These are phyloP conservation scores for Plicaturopsis crispa DNA, from an alignment of 768 basidiomycete species.

Conservation along the genomic window DNA sequence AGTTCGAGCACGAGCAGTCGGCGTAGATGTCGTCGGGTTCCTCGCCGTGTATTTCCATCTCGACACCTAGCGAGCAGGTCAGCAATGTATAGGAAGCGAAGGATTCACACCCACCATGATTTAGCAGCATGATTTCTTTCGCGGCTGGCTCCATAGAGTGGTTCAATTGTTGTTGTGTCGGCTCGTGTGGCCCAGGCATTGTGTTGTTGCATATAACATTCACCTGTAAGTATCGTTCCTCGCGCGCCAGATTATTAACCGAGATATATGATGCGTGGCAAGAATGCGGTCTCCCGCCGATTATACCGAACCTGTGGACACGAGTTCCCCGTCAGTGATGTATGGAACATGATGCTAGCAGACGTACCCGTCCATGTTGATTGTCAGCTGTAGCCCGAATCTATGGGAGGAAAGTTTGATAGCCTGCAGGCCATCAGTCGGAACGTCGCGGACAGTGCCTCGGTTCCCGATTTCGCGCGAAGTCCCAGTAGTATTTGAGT, in stretches of 20 bases:
- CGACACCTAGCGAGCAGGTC: slow-evolving; percentile 11
- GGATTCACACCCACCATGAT: slow-evolving; percentile 13
- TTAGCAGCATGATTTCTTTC: slow-evolving; percentile 12
- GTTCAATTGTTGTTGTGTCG: slow-evolving; percentile 18
- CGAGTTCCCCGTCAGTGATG: no score
- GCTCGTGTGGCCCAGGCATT: slow-evolving; percentile 19
- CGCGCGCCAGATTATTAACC: slow-evolving; percentile 15
- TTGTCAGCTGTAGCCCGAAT: slow-evolving; percentile 16
- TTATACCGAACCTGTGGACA: slow-evolving; percentile 15
- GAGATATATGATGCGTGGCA: slow-evolving; percentile 15
- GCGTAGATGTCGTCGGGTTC: slow-evolving; percentile 1
- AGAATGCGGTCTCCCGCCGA: slow-evolving; percentile 17
- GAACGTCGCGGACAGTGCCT: slow-evolving; percentile 10
- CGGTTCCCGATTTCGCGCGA: slow-evolving; percentile 9
- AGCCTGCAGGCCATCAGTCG: neutral
- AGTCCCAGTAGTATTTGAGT: slow-evolving; percentile 7
- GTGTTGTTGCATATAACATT: slow-evolving; percentile 15
- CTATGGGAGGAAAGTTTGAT: slow-evolving; percentile 6
- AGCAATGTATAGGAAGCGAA: neutral
- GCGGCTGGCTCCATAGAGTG: slow-evolving; percentile 13
- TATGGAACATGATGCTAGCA: neutral
- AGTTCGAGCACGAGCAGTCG: slow-evolving; percentile 12
- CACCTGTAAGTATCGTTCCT: slow-evolving; percentile 12
- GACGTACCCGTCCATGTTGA: slow-evolving; percentile 20
- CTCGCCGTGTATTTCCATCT: slow-evolving; percentile 17